phyloP scores from a whole-genome alignment of 306 rosid species.

The Glycine tomentella region DNA sequence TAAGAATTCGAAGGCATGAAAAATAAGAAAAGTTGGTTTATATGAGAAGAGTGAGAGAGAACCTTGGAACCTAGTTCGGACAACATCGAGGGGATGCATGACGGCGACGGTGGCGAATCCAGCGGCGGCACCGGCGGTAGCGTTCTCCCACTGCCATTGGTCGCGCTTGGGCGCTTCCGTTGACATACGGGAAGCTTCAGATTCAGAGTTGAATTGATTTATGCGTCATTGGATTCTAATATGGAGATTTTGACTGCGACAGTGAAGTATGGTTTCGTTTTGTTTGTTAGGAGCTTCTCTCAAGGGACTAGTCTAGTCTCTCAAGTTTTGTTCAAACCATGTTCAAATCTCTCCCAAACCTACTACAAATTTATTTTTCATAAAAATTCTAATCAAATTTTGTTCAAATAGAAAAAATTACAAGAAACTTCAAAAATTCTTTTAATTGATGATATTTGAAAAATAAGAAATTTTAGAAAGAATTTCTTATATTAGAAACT shows the following conservation, averaged over 20 bases:
- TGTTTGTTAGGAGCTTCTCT: background rate
- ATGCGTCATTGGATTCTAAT: background rate
- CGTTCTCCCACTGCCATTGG: constrained; percentile 88
- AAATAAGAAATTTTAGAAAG: no score
- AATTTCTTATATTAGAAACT: no score
- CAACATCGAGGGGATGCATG: constrained; percentile 94
- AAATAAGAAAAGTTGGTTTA: background rate
- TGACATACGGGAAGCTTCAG: constrained; percentile 44
- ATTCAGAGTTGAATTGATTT: constrained; percentile 17
- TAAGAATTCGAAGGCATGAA: background rate
- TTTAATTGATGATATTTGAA: no score
- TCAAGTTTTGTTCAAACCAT: no score
- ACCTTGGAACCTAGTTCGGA: constrained; percentile 97
- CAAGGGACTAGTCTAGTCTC: no score
- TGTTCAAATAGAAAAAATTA: no score
- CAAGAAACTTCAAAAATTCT: no score
- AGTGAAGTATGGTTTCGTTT: background rate
- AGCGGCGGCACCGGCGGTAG: constrained; percentile 81
- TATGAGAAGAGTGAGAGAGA: background rate
- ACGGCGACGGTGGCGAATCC: constrained; percentile 87
- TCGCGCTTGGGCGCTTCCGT: constrained; percentile 40
- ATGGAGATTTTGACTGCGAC: background rate
- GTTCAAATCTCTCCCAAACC: no score
- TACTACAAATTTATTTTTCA: no score
- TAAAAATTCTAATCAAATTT: no score